phyloP scores from a whole-genome alignment of 192 early-diverging fungal genomes.

The Backusella australiensis region DNA sequence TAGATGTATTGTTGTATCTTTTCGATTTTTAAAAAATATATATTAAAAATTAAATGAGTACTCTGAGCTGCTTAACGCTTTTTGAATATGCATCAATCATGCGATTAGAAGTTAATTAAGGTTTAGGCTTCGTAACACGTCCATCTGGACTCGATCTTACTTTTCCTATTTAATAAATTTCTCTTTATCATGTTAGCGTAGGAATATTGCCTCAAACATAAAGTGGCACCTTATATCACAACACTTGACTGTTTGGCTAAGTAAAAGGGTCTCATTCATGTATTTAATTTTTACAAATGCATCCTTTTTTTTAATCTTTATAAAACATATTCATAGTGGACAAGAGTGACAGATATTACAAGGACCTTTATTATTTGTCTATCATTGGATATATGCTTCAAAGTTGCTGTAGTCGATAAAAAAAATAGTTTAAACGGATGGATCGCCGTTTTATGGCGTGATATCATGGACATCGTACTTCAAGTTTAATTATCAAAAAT shows the following conservation, averaged over 20 bases:
- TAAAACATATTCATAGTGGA: neutral
- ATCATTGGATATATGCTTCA: neutral
- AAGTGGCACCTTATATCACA: no score
- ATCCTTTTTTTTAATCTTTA: neutral
- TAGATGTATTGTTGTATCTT: neutral
- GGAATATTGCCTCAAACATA: no score
- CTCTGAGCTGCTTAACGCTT: neutral
- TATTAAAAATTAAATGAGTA: neutral
- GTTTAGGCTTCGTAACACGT: neutral
- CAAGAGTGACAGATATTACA: neutral
- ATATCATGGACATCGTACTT: neutral
- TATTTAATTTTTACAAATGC: neutral
- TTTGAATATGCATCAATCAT: neutral
- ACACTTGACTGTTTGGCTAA: neutral
- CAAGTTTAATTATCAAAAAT: neutral
- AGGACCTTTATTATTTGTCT: neutral
- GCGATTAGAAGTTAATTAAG: neutral
- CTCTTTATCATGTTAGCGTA: no score
- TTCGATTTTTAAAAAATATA: neutral
- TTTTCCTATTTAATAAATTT: neutral
- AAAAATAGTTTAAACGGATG: neutral
- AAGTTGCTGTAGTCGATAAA: neutral
- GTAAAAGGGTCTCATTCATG: neutral
- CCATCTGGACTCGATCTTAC: neutral
- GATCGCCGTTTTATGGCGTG: neutral